Percentiles rank a stretch among this genome's conserved stretches.
Evolutionary conservation across 2,329 filamentous ascomycete genomes (phyloP).

Genomic region (Paecilomyces niveus): DNA sequence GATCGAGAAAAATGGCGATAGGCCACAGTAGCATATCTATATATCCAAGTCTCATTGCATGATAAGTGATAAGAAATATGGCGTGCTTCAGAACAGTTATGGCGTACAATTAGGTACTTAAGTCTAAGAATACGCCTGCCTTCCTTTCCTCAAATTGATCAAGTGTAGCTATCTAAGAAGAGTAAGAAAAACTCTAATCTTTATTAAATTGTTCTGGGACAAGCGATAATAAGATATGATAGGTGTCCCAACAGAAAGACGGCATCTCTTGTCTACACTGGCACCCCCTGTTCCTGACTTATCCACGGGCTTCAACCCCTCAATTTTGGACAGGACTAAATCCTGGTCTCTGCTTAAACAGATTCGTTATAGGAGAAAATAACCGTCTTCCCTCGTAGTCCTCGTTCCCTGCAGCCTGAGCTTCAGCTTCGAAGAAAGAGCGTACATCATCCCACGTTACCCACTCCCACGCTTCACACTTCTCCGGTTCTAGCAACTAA

Average conservation of each 20-base stretch:
- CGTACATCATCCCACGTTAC: conserved; percentile 42
- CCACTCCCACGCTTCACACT: conserved; percentile 52
- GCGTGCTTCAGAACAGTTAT: not conserved
- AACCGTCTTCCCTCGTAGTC: conserved; percentile 24
- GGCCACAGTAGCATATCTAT: not conserved
- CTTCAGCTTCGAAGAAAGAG: conserved; percentile 24
- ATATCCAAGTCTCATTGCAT: not conserved
- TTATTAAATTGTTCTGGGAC: not conserved
- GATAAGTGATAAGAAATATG: not conserved
- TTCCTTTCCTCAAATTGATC: not conserved
- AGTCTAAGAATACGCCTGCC: not conserved
- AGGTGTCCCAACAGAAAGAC: not conserved
- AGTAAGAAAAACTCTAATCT: not conserved
- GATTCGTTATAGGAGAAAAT: conserved; percentile 43
- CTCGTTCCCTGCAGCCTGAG: conserved; percentile 18
- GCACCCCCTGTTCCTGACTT: not conserved
- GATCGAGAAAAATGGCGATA: not conserved
- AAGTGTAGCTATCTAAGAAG: not conserved
- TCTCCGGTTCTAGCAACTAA: conserved; percentile 40
- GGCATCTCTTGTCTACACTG: not conserved
- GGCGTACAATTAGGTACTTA: not conserved
- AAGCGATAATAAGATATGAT: not conserved
- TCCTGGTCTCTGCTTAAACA: conserved; percentile 35
- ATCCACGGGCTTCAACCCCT: not conserved
- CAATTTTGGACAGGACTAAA: conserved; percentile 15